Base-by-base conservation (phyloP, 2,329 filamentous ascomycete genomes). In the Stagonosporopsis tanaceti region DNA sequence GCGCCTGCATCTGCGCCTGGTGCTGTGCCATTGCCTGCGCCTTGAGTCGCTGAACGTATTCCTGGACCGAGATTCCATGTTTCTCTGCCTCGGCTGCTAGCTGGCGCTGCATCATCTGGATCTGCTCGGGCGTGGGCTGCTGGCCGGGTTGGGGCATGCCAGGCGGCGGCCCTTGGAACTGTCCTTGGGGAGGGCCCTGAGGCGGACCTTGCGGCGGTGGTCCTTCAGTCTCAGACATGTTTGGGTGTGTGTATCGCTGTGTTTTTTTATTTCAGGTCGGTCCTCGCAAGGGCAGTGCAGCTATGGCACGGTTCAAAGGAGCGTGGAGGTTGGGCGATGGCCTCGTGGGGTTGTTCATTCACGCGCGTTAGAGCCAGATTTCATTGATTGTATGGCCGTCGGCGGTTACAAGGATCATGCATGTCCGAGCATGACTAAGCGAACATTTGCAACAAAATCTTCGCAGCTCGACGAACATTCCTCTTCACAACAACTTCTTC, bases 31-130 rank as follows among this genome's bases (percentile, higher is more conserved):
- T 79, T 64, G 86, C 85, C 67, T 87, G 80, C 46, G 76, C 73
- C 65, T 80, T 79, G 56, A 82, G 73, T 53, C 76, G 69, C 66
- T 81, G 87, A 70, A 96, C 85, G 74, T 96, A 97, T 77, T 97
- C 84, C 41, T 89, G 92, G 0, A 95, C 89, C 6, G 89, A 87
- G 85, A 98, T 88, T 75, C 93, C 93, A 62, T 89, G 86, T 79
- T 90, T 93, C 71, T 90, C 84, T 46, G 94, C 94, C 78, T 97
- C 93, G 47, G 86, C 85, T 46, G 89, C 89, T 41, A 97, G 81
- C 77, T 95, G 90, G 68, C 88, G 86, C 77, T 96, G 91, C 84
- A 97, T 95, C 53, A 85, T 84, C 54, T 87, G 86, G 63, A 97
- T 91, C 80, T 97, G 93, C 79, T 97, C 90, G 46, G 90, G 93